Base-by-base conservation (phyloP, 2,329 filamentous ascomycete genomes). In the Sphaceloma murrayae region DNA sequence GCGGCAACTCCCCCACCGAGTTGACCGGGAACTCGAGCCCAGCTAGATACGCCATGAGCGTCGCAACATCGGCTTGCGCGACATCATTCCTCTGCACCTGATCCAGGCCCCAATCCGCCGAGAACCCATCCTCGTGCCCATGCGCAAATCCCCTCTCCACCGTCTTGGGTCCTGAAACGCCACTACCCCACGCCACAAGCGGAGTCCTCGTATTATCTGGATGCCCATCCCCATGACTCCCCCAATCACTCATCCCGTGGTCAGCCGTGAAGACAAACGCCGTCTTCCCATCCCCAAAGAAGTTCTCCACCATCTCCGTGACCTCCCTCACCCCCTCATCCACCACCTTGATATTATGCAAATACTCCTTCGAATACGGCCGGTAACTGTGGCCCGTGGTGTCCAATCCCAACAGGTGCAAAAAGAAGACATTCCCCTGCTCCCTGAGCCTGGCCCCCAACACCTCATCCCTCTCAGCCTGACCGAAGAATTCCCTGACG, bases 181-280 rank as follows among this genome's bases (percentile, higher is more conserved):
- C 91, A 44, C 91, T 86, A 8, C 91, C 91, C 91, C 91, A 98
- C 2, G 75, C 80, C 53, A 98, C 85, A 22, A 98, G 68, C 1
- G 91, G 91, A 1, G 91, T 98, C 40, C 91, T 77, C 2, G 91
- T 98, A 56, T 96, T 98, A 62, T 98, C 85, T 0, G 91, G 91
- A 63, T 98, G 88, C 5, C 91, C 91, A 61, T 98, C 91, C 27
- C 93, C 93, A 61, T 98, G 93, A 54, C 88, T 96, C n/a, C 93
- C 91, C 81, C 84, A 95, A 63, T 98, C 91, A 58, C 86, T 96
- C 91, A 98, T 98, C 13, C 91, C 91, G 62, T 98, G 91, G 58
- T 98, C 91, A 5, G 91, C 91, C 1, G 93, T 98, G 59, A 98
- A 98, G 11, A 98, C 77, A 60, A 89, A 98, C 0, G 93, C 86